Base-by-base conservation (phyloP, 2,329 filamentous ascomycete genomes). In the Lachnellula suecica region DNA sequence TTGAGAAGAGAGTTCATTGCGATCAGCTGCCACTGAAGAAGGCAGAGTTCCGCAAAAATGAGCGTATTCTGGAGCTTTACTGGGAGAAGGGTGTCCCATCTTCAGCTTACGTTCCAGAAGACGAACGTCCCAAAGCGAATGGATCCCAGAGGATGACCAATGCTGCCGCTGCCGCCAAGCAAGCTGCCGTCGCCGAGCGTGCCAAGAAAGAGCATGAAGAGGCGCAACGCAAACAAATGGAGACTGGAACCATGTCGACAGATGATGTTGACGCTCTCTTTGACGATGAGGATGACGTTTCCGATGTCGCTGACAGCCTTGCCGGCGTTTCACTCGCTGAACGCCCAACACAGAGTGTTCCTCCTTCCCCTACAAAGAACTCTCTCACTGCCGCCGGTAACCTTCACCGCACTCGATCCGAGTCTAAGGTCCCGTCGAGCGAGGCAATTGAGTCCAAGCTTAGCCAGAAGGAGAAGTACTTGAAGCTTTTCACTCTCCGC, bases 61-160 rank as follows among this genome's bases (percentile, higher is more conserved):
- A 92, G 75, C 85, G 94, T 51, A 84, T 97, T 25, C 80, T 99
- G 43, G 94, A 99, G 74, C 82, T 99, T 15, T 99, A 97, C 79
- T 99, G 94, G 94, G 94, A 99, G 84, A 99, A 97, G 82, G 94
- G 94, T 43, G 91, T 97, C 7, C 91, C 93, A 24, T 97, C 92
- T 58, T 97, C 93, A 40, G 89, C 92, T 2, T 99, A 95, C 64
- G 87, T 99, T 47, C 94, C 94, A 2, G 94, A 99, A 68, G 94
- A 99, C 68, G 94, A 99, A 76, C 88, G 92, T 52, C 92, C 92
- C 49, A 95, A 94, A 79, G 85, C 88, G 46, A 85, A 83, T 51
- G 81, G 82, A 10, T 88, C 87, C 56, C 83, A 89, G 63, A 84
- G 90, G 59, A 82, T 87, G 52, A 85, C 83, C 38, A 89, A 89